phyloP scores from a whole-genome alignment of 108 stramenopile species.

The Nannochloropsis gaditana region DNA sequence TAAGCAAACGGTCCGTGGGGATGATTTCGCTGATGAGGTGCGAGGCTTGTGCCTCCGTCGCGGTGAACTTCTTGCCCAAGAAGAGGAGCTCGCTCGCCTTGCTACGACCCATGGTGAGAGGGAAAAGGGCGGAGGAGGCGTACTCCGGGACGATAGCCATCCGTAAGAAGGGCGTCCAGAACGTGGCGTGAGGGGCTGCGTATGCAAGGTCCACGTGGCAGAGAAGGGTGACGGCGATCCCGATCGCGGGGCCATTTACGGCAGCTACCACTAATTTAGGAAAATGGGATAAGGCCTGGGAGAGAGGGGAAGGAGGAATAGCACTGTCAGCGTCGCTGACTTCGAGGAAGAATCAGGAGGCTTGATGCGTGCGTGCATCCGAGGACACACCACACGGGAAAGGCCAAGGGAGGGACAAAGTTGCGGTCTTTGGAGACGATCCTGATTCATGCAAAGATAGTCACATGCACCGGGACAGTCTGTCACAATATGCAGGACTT shows the following conservation, averaged over 20 bases:
- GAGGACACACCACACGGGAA: too few species aligned
- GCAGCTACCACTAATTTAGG: slow-evolving; percentile 59
- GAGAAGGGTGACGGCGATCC: slow-evolving; percentile 58
- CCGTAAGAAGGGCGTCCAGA: slow-evolving; percentile 59
- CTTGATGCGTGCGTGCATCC: background rate
- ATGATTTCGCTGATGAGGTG: background rate
- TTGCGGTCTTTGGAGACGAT: background rate
- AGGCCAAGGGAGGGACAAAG: too few species aligned
- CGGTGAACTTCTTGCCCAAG: slow-evolving; percentile 11
- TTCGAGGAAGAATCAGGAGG: background rate
- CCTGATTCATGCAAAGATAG: background rate
- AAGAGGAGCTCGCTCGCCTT: slow-evolving; percentile 17
- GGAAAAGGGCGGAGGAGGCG: background rate
- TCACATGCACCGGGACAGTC: background rate
- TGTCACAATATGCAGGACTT: background rate
- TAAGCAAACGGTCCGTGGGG: background rate
- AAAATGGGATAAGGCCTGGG: slow-evolving; percentile 49
- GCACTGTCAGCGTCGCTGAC: too few species aligned
- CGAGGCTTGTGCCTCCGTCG: background rate
- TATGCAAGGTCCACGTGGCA: slow-evolving; percentile 57
- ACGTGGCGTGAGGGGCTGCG: slow-evolving; percentile 50
- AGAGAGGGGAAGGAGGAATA: background rate
- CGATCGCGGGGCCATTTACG: slow-evolving; percentile 64
- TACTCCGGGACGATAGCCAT: background rate
- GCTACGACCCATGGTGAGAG: background rate